Percentiles rank a stretch among this genome's conserved stretches.
Evolutionary conservation across 371 early-diverging fungal species (phyloP).

Genomic region (Batkoa obscura): DNA sequence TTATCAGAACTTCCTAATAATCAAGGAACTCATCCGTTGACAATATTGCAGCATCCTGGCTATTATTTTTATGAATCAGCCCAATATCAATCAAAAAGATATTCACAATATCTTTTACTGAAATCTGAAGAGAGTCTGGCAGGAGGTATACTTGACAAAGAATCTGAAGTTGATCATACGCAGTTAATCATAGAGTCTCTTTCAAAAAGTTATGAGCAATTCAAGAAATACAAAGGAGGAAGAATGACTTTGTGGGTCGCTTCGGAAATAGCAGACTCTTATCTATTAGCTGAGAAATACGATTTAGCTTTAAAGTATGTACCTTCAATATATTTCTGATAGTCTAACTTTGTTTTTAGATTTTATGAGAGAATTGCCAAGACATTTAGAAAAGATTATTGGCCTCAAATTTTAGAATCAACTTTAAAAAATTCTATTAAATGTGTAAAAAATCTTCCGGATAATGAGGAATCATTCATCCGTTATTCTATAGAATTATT

Average conservation of each 20-base stretch:
- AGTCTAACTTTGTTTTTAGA: conserved; percentile 9
- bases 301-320: conserved; percentile 63
- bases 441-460: conserved; percentile 47
- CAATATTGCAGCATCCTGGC: conserved; percentile 67
- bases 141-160: conserved; percentile 2
- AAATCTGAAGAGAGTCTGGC: too few relatives aligned
- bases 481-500: conserved; percentile 53
- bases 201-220: conserved; percentile 75
- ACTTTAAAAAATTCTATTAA: conserved; percentile 41
- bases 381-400: conserved; percentile 70
- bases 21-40: conserved; percentile 23
- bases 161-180: conserved; percentile 35
- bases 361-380: conserved; percentile 75
- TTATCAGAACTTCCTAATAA: too few relatives aligned
- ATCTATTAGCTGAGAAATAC: conserved; percentile 50
- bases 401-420: conserved; percentile 46
- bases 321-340: background rate
- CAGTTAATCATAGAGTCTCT: conserved; percentile 50
- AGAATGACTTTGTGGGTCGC: conserved; percentile 72
- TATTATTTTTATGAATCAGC: conserved; percentile 69
- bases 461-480: conserved; percentile 31
- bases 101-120: too few relatives aligned
- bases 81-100: background rate
- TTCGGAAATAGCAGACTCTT: conserved; percentile 68
- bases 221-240: conserved; percentile 45